These are phyloP conservation scores for Magnaporthiopsis rhizophila DNA, from an alignment of 2,329 filamentous ascomycete species.

Conservation along the genomic window DNA sequence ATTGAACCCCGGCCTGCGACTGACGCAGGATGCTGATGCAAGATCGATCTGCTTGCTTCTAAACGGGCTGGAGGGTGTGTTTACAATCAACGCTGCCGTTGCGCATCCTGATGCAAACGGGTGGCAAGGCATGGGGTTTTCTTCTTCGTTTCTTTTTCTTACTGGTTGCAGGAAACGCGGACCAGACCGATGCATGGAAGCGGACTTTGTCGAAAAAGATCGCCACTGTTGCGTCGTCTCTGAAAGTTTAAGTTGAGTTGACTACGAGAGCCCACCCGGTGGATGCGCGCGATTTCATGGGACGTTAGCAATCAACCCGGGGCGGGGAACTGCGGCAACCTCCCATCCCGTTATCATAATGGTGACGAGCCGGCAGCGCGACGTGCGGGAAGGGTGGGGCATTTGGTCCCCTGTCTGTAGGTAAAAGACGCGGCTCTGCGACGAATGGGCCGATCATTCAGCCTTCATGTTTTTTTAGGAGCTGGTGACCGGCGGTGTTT, in stretches of 20 bases:
- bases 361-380: too few relatives aligned
- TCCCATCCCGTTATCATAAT: neutral
- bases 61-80: too few relatives aligned
- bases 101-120: neutral
- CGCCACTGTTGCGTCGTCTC: neutral
- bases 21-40: neutral
- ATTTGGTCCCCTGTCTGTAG: too few relatives aligned
- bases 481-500: too few relatives aligned
- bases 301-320: neutral
- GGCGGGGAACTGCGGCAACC: neutral
- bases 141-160: neutral
- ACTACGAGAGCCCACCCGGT: too few relatives aligned
- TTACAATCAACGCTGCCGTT: too few relatives aligned
- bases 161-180: neutral
- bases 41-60: too few relatives aligned
- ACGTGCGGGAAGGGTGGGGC: too few relatives aligned
- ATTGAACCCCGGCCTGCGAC: neutral
- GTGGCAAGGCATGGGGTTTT: slow-evolving; percentile 1
- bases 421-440: neutral
- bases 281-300: neutral
- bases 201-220: too few relatives aligned
- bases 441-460: neutral
- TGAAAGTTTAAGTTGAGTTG: neutral
- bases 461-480: too few relatives aligned
- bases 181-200: too few relatives aligned